Evolutionary conservation across 257 asterid species (phyloP).

Genomic region (Lavandula angustifolia): DNA sequence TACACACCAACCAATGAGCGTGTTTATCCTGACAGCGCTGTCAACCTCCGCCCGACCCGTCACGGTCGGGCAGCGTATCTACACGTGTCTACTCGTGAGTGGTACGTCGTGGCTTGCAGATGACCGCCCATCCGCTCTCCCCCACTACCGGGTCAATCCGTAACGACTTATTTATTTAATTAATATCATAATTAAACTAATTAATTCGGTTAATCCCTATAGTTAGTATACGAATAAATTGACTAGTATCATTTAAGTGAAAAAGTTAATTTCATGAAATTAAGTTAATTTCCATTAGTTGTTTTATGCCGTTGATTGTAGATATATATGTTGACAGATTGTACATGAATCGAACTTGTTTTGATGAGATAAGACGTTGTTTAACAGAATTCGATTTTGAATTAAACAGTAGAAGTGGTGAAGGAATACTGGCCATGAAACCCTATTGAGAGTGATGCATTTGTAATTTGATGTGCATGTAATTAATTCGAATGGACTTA

Average conservation of each 20-base stretch:
- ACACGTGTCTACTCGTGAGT: constrained; percentile 32
- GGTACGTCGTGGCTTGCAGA: constrained; percentile 41
- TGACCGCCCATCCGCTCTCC: constrained; percentile 25
- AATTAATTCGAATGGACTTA: constrained; percentile 30
- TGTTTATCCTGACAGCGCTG: constrained; percentile 29
- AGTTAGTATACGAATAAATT: too few relatives aligned
- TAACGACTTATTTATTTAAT: neutral
- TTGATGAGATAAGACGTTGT: neutral
- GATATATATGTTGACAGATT: too few relatives aligned
- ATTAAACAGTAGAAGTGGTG: neutral
- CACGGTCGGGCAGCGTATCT: constrained; percentile 13
- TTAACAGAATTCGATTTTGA: neutral
- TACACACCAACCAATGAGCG: constrained; percentile 47
- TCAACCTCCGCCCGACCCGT: constrained; percentile 29
- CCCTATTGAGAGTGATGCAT: constrained; percentile 25
- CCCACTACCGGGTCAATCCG: neutral
- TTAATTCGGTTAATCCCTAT: too few relatives aligned
- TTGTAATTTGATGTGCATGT: constrained; percentile 28
- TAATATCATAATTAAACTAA: too few relatives aligned
- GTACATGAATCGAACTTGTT: neutral
- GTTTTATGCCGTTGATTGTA: too few relatives aligned
- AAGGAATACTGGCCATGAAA: neutral
- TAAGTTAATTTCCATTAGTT: too few relatives aligned
- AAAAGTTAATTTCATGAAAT: too few relatives aligned
- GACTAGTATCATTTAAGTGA: too few relatives aligned